Conservation (phyloP, 345 rosid genomes). For the Lepidium sativum region DNA sequence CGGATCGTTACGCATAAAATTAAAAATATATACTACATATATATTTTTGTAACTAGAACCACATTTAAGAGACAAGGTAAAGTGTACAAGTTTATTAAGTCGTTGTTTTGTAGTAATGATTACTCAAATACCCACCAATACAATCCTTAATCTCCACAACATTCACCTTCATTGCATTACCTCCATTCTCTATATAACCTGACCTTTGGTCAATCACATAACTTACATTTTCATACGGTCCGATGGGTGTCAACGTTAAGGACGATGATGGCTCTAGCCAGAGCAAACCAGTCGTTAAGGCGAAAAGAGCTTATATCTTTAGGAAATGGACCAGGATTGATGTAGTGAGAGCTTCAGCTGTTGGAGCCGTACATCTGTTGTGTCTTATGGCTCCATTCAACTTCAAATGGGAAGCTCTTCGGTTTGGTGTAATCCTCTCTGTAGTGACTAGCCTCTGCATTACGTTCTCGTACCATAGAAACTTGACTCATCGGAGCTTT, state of each 20-base stretch:
- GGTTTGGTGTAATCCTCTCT: slow-evolving; percentile 5
- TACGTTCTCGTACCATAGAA: slow-evolving; percentile 32
- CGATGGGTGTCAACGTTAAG: slow-evolving; percentile 24
- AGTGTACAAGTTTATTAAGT: slow-evolving; percentile 5
- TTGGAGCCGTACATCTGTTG: slow-evolving; percentile 15
- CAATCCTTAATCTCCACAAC: slow-evolving; percentile 17
- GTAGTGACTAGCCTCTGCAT: slow-evolving; percentile 15
- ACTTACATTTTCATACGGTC: background rate
- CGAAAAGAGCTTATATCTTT: slow-evolving; percentile 4
- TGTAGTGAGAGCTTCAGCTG: slow-evolving; percentile 16
- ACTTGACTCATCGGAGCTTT: slow-evolving; percentile 27
- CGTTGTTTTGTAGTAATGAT: slow-evolving; percentile 6
- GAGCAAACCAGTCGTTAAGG: background rate
- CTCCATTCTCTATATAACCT: slow-evolving; percentile 3
- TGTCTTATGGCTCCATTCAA: slow-evolving; percentile 19
- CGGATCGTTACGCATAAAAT: slow-evolving; percentile 6
- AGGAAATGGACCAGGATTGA: slow-evolving; percentile 25
- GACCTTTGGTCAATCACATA: background rate
- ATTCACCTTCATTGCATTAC: background rate
- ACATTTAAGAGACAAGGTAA: background rate
- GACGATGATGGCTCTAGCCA: slow-evolving; percentile 13
- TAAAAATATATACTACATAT: too few relatives aligned
- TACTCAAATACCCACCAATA: slow-evolving; percentile 17
- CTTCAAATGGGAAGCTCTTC: slow-evolving; percentile 25
- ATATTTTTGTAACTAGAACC: background rate